Evolutionary conservation across 805 yeast genomes (phyloP).

Genomic region (Candida quercuum): DNA sequence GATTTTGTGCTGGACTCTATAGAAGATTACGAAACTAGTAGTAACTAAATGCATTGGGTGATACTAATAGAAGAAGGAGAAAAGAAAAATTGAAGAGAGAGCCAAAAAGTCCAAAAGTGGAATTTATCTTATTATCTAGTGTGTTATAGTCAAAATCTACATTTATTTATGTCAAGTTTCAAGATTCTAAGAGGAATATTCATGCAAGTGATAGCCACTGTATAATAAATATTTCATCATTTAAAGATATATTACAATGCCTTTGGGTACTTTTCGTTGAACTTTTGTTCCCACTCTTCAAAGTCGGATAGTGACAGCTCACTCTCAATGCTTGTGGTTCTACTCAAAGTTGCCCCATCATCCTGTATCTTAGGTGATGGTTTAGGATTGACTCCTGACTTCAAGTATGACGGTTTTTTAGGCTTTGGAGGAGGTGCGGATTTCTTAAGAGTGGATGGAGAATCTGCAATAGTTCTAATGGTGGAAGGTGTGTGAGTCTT

Average conservation of each 20-base stretch:
- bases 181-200: no score
- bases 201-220: no score
- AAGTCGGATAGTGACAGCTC: constrained; percentile 45
- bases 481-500: constrained; percentile 2
- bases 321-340: constrained; percentile 22
- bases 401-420: constrained; percentile 52
- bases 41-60: neutral
- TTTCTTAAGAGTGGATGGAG: constrained; percentile 25
- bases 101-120: no score
- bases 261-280: constrained; percentile 57
- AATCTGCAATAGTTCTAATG: constrained; percentile 16
- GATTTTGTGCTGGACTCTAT: constrained; percentile 79
- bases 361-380: no score
- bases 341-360: neutral
- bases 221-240: no score
- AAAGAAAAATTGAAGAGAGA: neutral
- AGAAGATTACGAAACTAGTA: constrained; percentile 55
- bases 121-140: no score
- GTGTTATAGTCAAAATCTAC: no score
- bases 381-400: no score
- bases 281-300: constrained; percentile 54
- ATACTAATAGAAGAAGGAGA: neutral
- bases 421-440: constrained; percentile 58
- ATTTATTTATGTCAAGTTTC: no score
- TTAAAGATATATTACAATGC: no score